Evolutionary conservation across 139 green algal species (phyloP), one percentile per base, ranked within the genome.

Genomic region (Haematococcus sp.): DNA sequence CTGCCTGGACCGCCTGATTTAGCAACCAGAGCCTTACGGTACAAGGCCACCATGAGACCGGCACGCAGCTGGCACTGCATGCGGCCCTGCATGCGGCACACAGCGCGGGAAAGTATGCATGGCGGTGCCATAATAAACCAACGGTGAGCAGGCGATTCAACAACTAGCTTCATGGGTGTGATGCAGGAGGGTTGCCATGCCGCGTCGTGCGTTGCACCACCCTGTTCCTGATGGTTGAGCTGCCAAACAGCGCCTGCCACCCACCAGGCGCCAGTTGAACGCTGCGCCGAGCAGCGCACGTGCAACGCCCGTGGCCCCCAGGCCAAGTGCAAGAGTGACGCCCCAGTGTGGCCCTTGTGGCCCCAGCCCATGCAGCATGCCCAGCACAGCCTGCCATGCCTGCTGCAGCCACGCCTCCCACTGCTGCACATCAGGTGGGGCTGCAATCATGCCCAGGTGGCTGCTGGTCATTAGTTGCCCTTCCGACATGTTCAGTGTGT

Each of bases 191-290:
- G 40, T 70, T 11, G 30, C 11, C 20, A 4, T 46, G 28, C 9
- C n/a, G n/a, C n/a, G n/a, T n/a, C n/a, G n/a, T n/a, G n/a, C n/a
- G n/a, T n/a, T n/a, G n/a, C n/a, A n/a, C n/a, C n/a, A n/a, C n/a
- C n/a, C n/a, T n/a, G n/a, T n/a, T n/a, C n/a, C n/a, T n/a, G n/a
- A n/a, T n/a, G n/a, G n/a, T n/a, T n/a, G n/a, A n/a, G n/a, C n/a
- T n/a, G n/a, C n/a, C n/a, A n/a, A 69, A 4, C 20, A 27, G 34
- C n/a, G 17, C 63, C 27, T 5, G 23, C 67, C 64, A 4, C 0
- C 52, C 25, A 80, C 77, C 76, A 89, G 61, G 30, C 70, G 67
- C 68, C 86, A 97, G 78, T 77, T 85, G 80, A 92, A 97, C 33
- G 95, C 90, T 16, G 71, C 73, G 31, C 80, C 79, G 30, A 95